These are phyloP conservation scores for Stachybotrys chlorohalonatus DNA, from an alignment of 2,329 filamentous ascomycete species.

Conservation along the genomic window DNA sequence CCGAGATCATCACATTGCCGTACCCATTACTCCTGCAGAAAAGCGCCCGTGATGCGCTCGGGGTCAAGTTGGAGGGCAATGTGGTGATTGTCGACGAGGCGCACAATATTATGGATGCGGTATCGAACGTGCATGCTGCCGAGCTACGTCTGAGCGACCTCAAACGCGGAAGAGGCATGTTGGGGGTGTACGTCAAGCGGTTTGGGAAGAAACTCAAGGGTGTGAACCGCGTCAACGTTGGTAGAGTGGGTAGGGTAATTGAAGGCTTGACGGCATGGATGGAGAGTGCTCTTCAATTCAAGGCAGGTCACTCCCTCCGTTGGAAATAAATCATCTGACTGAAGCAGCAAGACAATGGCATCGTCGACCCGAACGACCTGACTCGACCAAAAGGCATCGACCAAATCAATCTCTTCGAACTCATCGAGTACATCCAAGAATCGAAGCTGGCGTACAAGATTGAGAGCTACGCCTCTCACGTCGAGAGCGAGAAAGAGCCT, in stretches of 20 bases:
- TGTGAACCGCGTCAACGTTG: conserved; percentile 83
- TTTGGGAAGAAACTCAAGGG: conserved; percentile 87
- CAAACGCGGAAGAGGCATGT: conserved; percentile 60
- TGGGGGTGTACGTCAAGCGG: conserved; percentile 74
- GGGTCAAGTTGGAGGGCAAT: conserved; percentile 77
- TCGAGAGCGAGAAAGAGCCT: conserved; percentile 37
- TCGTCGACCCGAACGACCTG: conserved; percentile 61
- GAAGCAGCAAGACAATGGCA: conserved; percentile 44
- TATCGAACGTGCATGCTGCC: conserved; percentile 77
- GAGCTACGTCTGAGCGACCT: conserved; percentile 67
- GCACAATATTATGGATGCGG: conserved; percentile 94
- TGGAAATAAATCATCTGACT: neutral
- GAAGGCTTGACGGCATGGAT: conserved; percentile 69
- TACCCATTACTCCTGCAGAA: conserved; percentile 86
- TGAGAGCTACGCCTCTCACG: conserved; percentile 70
- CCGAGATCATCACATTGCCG: conserved; percentile 85
- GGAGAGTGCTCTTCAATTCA: conserved; percentile 37
- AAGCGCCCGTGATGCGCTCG: conserved; percentile 77
- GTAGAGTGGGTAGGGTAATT: conserved; percentile 75
- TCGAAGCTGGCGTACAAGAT: conserved; percentile 93
- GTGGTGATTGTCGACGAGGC: conserved; percentile 96
- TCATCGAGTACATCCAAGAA: conserved; percentile 79
- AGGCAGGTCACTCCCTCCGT: conserved; percentile 25
- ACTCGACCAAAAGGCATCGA: conserved; percentile 81
- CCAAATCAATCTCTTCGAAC: conserved; percentile 87